These are phyloP conservation scores for Lachnellula arida DNA, from an alignment of 2,329 filamentous ascomycete genomes.

Conservation along the genomic window DNA sequence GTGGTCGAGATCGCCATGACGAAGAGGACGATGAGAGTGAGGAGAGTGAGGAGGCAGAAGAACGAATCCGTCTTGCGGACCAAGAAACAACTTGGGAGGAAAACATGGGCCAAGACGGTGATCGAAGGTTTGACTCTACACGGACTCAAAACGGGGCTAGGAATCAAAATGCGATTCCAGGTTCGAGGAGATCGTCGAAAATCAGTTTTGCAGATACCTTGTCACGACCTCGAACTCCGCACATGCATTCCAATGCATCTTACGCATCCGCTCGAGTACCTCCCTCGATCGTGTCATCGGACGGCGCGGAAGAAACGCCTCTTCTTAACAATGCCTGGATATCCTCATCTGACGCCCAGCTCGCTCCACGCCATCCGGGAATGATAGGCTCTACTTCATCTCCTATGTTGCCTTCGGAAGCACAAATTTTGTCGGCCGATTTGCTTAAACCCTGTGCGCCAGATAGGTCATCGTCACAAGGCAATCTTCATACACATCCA, in stretches of 20 bases:
- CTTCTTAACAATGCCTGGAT: constrained; percentile 29
- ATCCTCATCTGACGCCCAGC: constrained; percentile 18
- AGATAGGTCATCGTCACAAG: constrained; percentile 24
- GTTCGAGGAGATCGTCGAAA: constrained; percentile 24
- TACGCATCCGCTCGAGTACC: constrained; percentile 15
- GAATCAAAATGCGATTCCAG: constrained; percentile 12
- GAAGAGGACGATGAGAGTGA: constrained; percentile 55
- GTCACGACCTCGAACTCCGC: constrained; percentile 20
- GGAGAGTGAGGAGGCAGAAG: constrained; percentile 50
- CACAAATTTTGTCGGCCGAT: constrained; percentile 21
- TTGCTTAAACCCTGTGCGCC: constrained; percentile 20
- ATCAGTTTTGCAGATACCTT: constrained; percentile 25
- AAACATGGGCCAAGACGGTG: constrained; percentile 4
- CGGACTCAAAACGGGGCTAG: constrained; percentile 15
- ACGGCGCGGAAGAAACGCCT: constrained; percentile 18
- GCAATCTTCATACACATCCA: constrained; percentile 26
- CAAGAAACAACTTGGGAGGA: constrained; percentile 39
- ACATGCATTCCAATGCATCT: constrained; percentile 21
- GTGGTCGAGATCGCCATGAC: constrained; percentile 59
- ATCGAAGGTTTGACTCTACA: constrained; percentile 11
- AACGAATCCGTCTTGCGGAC: constrained; percentile 55
- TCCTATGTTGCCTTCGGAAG: constrained; percentile 28
- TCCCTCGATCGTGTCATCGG: constrained; percentile 8
- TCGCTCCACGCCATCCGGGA: constrained; percentile 20
- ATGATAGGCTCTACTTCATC: constrained; percentile 23